Evolutionary conservation across 2,329 filamentous ascomycete genomes (phyloP), one percentile per base, ranked within the genome.

Genomic region (Diaporthe destruens): DNA sequence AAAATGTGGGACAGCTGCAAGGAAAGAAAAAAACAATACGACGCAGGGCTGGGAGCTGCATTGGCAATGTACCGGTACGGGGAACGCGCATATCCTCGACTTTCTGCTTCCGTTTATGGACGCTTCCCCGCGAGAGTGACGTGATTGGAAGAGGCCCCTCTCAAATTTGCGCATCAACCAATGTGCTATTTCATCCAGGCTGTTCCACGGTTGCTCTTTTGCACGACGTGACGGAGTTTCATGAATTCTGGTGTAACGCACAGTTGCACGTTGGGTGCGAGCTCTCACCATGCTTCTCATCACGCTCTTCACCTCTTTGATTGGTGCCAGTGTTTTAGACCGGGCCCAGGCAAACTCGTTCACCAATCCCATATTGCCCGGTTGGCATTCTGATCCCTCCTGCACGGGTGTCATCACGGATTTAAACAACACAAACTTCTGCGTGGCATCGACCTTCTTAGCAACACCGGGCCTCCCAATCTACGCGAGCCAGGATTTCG

Each of bases 331-430:
- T 14, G 51, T 14, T n/a, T 32, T 34, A 20, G 61, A n/a, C 20
- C 61, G 7, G 12, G 44, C 61, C 23, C 29, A 51, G 29, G 44
- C 16, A 8, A 36, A 36, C 2, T 51, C 44, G 23, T 65, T 18
- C 53, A 76, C 76, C 34, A 87, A 87, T 75, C 85, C 85, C 2
- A 82, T 86, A 36, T 75, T 87, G 4, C 82, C 85, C 5, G 85
- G 85, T 16, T 87, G 83, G 68, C 80, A 85, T 69, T 82, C 85
- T 0, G 84, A 86, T 73, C 85, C 85, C 2, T 84, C 81, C 59
- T 85, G 84, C 72, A 80, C 84, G 36, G 80, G 82, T 51, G 82
- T 85, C 6, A 39, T 65, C 36, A 75, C 79, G 4, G 78, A 82
- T 42, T 79, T 77, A 77, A 76, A 83, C 53, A 76, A 80, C 32